Conservation (phyloP, 2,329 filamentous ascomycete species). For the Alternaria conjuncta region DNA sequence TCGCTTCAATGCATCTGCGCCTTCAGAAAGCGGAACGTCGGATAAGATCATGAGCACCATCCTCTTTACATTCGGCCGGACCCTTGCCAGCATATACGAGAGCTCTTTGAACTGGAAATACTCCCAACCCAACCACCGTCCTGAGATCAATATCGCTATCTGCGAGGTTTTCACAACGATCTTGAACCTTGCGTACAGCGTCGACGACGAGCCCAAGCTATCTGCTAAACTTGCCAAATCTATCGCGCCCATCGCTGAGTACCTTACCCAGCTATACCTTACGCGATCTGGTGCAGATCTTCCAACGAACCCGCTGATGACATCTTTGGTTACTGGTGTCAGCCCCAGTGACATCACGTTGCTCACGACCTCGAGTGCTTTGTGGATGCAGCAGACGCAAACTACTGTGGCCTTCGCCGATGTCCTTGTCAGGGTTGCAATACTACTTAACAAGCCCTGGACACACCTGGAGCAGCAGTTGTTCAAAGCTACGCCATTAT, state of each 20-base stretch:
- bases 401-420: conserved; percentile 71
- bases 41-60: conserved; percentile 78
- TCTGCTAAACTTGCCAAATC: conserved; percentile 64
- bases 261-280: conserved; percentile 79
- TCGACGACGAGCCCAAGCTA: conserved; percentile 65
- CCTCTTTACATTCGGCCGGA: conserved; percentile 74
- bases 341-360: conserved; percentile 50
- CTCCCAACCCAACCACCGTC: conserved; percentile 69
- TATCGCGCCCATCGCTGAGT: conserved; percentile 74
- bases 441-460: conserved; percentile 66
- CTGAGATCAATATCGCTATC: conserved; percentile 71
- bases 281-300: conserved; percentile 72
- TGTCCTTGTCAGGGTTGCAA: conserved; percentile 73
- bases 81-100: conserved; percentile 82
- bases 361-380: conserved; percentile 45
- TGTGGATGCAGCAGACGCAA: conserved; percentile 67
- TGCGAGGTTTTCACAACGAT: conserved; percentile 74
- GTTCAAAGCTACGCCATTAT: conserved; percentile 78
- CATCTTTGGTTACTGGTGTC: conserved; percentile 67
- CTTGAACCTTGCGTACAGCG: conserved; percentile 74
- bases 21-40: conserved; percentile 73
- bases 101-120: conserved; percentile 89
- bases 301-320: conserved; percentile 77
- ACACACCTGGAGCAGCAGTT: conserved; percentile 76
- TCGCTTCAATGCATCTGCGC: conserved; percentile 54